phyloP scores from a whole-genome alignment of 2,329 filamentous ascomycete genomes.

The Plectosphaerella plurivora region DNA sequence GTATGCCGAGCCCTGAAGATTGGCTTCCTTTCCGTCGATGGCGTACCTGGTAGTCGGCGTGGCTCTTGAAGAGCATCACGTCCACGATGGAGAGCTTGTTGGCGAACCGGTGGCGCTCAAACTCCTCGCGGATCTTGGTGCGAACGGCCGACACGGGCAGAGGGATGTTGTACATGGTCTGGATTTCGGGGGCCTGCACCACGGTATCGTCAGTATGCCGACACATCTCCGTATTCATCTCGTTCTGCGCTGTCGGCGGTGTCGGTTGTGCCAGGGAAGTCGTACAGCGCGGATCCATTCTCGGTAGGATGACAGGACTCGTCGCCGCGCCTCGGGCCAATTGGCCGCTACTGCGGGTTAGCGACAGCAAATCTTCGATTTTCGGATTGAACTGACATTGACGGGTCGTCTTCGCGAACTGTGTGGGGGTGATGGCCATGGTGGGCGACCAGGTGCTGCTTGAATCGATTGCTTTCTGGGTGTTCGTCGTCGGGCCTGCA shows the following conservation, averaged over 20 bases:
- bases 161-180: constrained; percentile 93
- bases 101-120: constrained; percentile 91
- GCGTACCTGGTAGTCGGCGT: constrained; percentile 87
- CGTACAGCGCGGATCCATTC: constrained; percentile 95
- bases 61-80: constrained; percentile 83
- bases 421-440: constrained; percentile 90
- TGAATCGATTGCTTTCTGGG: constrained; percentile 22
- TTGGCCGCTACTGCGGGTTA: constrained; percentile 66
- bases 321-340: constrained; percentile 81
- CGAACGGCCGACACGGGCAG: constrained; percentile 83
- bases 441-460: constrained; percentile 37
- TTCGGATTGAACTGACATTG: constrained; percentile 56
- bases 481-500: constrained; percentile 21
- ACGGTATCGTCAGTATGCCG: background rate
- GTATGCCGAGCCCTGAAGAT: background rate
- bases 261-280: constrained; percentile 19
- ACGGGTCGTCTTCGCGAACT: constrained; percentile 77
- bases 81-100: constrained; percentile 86
- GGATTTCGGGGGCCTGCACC: constrained; percentile 84
- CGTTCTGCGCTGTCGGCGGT: background rate
- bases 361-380: constrained; percentile 13
- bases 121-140: constrained; percentile 93
- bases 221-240: background rate
- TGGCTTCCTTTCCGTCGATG: constrained; percentile 5
- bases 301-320: constrained; percentile 86